Base-by-base conservation (phyloP, 23 red algal species). In the Porphyridium purpureum region DNA sequence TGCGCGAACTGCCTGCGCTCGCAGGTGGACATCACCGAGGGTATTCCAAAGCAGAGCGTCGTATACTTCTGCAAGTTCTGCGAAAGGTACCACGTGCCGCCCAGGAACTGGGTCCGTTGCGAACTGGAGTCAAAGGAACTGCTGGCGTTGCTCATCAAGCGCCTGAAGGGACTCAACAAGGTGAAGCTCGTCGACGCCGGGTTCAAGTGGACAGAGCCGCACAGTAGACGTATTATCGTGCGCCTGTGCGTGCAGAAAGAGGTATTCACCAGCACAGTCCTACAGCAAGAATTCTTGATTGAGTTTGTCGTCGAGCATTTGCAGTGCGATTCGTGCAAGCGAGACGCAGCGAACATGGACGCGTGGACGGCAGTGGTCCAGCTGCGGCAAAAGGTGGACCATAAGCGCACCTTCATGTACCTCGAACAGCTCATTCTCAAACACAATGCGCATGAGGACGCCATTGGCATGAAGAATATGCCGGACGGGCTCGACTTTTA, bases 361-460 rank as follows among this genome's bases (percentile, higher is more conserved):
- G 80, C 82, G 42, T 98, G 90, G 90, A 57, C 80, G 48, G 90
- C 90, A 42, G 90, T 98, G 9, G 90, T 98, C n/a, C 90, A 98
- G 62, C 64, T 75, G 36, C 70, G 90, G 21, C 90, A 98, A 64
- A 79, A 81, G 59, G 90, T 86, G n/a, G 54, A 72, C 24, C 90
- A 98, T 64, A 98, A 98, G 62, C 68, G 81, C 40, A 98, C 80
- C 9, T 85, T 98, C 44, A 55, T 74, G 8, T 98, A 76, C 57
- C 74, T 98, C 52, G 90, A 98, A 50, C 90, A 98, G 70, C 46
- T 98, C 34, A 86, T 98, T 5, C 66, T 98, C 42, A 85, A 81
- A 31, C 90, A 98, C 57, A 74, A 59, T 29, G 66, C 90, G 21
- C 90, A 98, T 32, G 80, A 84, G 46, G 81, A 98, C 50, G 55